Percentiles rank a stretch among this genome's conserved stretches.
Conservation (phyloP, 2,329 filamentous ascomycete genomes). For the Xenoacremonium recifei region DNA sequence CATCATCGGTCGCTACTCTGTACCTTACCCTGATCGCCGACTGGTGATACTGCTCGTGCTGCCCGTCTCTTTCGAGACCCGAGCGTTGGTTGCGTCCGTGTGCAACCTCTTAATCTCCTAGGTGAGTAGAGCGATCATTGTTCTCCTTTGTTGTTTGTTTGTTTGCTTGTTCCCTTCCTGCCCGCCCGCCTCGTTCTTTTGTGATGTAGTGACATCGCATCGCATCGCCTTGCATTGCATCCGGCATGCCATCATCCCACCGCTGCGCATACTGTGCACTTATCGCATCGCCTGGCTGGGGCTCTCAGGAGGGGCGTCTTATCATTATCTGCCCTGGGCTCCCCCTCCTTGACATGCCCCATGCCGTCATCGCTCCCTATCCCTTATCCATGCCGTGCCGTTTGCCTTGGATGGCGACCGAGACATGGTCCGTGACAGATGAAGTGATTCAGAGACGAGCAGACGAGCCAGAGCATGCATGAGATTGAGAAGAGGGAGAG, state of each 20-base stretch:
- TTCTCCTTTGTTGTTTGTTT: neutral
- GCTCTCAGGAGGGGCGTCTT: too few relatives aligned
- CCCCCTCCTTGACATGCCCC: too few relatives aligned
- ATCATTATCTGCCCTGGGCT: conserved; percentile 1
- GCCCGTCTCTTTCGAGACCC: too few relatives aligned
- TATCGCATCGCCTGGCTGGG: neutral
- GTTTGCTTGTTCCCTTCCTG: conserved; percentile 1
- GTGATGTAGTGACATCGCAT: conserved; percentile 7
- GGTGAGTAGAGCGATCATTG: neutral
- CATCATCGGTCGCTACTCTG: too few relatives aligned
- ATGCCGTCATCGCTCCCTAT: conserved; percentile 1
- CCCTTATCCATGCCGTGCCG: neutral
- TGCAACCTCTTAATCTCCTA: neutral
- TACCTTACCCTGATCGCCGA: too few relatives aligned
- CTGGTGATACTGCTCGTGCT: too few relatives aligned
- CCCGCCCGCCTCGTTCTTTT: too few relatives aligned
- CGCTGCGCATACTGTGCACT: neutral
- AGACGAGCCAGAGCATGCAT: neutral
- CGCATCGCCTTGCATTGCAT: conserved; percentile 3
- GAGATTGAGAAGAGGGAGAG: too few relatives aligned
- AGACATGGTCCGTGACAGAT: conserved; percentile 5
- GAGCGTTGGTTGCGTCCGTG: too few relatives aligned
- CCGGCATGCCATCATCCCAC: neutral
- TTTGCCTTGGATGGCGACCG: conserved; percentile 1
- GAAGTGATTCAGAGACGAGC: neutral